Conservation (phyloP, 495 filamentous ascomycete species). For the Penicillium salamii region DNA sequence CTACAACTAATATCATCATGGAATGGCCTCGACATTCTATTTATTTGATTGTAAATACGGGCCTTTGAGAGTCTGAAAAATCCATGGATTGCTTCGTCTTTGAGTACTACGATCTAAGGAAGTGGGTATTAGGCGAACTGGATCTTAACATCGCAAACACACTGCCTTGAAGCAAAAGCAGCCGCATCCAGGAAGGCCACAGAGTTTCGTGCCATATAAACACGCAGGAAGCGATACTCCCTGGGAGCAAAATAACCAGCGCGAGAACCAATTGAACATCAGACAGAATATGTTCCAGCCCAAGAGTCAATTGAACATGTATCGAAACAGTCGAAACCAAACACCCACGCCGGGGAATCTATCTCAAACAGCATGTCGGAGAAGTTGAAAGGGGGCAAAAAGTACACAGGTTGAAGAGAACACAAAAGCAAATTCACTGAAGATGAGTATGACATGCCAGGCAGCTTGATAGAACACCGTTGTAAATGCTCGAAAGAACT, state of each 20-base stretch:
- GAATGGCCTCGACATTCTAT: background rate
- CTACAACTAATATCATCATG: conserved; percentile 6
- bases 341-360: conserved; percentile 27
- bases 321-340: conserved; percentile 14
- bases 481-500: conserved; percentile 43
- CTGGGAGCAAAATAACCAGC: background rate
- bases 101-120: too few species aligned
- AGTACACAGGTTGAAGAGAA: conserved; percentile 28
- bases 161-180: too few species aligned
- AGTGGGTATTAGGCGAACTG: too few species aligned
- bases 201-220: too few species aligned
- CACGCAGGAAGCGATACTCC: too few species aligned
- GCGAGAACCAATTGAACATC: background rate
- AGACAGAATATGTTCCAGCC: background rate
- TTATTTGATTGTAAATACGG: too few species aligned
- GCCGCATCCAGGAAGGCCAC: too few species aligned
- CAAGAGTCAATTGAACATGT: conserved; percentile 4
- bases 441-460: conserved; percentile 38
- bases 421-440: conserved; percentile 27
- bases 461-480: conserved; percentile 34
- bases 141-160: too few species aligned
- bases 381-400: conserved; percentile 11
- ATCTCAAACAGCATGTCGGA: conserved; percentile 22
- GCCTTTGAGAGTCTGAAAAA: too few species aligned
- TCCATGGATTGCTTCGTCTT: too few species aligned